Base-by-base conservation (phyloP, 495 filamentous ascomycete genomes). In the Hypoxylon fragiforme region DNA sequence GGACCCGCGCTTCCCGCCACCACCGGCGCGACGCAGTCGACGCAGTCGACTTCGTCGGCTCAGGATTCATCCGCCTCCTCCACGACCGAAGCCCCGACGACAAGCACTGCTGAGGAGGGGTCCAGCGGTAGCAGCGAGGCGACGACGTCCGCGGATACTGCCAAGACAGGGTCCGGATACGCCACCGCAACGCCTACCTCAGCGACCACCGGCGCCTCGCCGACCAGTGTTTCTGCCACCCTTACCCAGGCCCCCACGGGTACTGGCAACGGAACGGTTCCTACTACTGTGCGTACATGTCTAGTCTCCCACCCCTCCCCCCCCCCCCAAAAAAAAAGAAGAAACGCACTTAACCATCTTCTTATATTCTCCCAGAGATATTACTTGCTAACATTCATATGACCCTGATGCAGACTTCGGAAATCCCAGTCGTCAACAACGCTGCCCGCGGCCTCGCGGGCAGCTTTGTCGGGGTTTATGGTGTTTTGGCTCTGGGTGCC, bases 401-500 rank as follows among this genome's bases (percentile, higher is more conserved):
- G n/a, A n/a, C n/a, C n/a, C n/a, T n/a, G n/a, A n/a, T n/a, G n/a
- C 28, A 64, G 60, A 51, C 60, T 16, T 56, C 60, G 18, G 45
- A 42, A 13, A 6, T 41, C 5, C 34, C 26, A n/a, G 30, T 52
- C 3, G 50, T 46, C 15, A 60, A 26, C 9, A 47, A 44, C 35
- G 50, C 15, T 14, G 60, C 56, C 51, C 52, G 60, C 26, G 16
- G 44, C 20, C 3, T 54, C 24, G 18, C 16, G 13, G 55, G 28
- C 11, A 56, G 48, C n/a, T 6, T 26, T 3, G 31, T 64, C n/a
- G 60, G 50, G 2, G 55, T 64, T 21, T 60, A 64, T 41, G 60
- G 60, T 8, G 60, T 50, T 5, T 37, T 64, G n/a, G 60, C 50
- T 2, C 39, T 64, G 11, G 60, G 56, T 38, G 60, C 50, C 19